phyloP scores from a whole-genome alignment of 2,329 filamentous ascomycete species.

The Colletotrichum gloeosporioides region DNA sequence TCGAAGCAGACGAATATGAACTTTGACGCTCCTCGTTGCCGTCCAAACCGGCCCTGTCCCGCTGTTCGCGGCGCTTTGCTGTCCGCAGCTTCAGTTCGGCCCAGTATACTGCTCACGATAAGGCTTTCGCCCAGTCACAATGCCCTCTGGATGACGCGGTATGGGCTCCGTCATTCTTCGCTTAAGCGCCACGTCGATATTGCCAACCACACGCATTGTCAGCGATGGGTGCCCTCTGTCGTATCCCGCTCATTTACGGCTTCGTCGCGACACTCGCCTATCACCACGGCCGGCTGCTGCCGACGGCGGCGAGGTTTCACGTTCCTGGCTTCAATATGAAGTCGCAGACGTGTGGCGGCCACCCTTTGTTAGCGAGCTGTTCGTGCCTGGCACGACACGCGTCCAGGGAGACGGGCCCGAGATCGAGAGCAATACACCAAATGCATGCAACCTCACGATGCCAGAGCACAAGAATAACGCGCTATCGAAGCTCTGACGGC shows the following conservation, averaged over 20 bases:
- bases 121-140: neutral
- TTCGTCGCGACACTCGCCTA: neutral
- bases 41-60: neutral
- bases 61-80: neutral
- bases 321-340: neutral
- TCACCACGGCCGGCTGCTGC: slow-evolving; percentile 1
- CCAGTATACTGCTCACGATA: neutral
- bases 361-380: neutral
- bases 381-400: neutral
- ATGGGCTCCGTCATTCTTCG: neutral
- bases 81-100: slow-evolving; percentile 8
- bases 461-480: neutral
- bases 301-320: neutral
- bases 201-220: neutral
- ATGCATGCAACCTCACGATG: slow-evolving; percentile 12
- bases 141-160: neutral
- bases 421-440: neutral
- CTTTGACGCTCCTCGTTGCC: neutral
- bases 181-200: neutral
- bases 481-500: neutral
- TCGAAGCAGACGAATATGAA: neutral
- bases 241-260: slow-evolving; percentile 5
- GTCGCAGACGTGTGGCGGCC: neutral
- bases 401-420: slow-evolving; percentile 8
- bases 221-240: neutral